phyloP scores from a whole-genome alignment of 148 eudicot genomes.

The Amaranthus cruentus region DNA sequence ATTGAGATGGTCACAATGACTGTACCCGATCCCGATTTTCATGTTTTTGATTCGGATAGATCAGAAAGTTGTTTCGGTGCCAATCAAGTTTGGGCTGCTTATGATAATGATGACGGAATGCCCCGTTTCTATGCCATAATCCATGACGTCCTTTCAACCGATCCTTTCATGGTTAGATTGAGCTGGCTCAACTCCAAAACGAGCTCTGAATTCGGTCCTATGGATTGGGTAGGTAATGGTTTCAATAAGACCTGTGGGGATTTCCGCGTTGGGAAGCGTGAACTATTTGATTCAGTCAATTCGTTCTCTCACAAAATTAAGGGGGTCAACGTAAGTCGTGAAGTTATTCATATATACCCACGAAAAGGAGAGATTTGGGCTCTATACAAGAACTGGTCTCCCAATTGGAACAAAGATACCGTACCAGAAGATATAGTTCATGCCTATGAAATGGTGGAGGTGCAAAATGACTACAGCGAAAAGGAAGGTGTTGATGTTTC shows the following conservation, averaged over 20 bases:
- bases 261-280: conserved; percentile 46
- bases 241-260: conserved; percentile 57
- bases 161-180: conserved; percentile 44
- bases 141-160: conserved; percentile 38
- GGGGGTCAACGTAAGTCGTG: conserved; percentile 54
- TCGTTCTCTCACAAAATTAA: conserved; percentile 56
- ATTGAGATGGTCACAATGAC: conserved; percentile 28
- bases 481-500: conserved; percentile 45
- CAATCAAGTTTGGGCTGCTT: conserved; percentile 62
- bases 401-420: conserved; percentile 45
- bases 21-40: conserved; percentile 73
- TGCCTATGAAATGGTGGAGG: conserved; percentile 63
- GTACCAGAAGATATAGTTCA: conserved; percentile 36
- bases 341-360: conserved; percentile 45
- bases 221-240: conserved; percentile 51
- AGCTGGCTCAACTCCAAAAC: conserved; percentile 61
- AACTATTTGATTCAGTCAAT: conserved; percentile 31
- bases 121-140: conserved; percentile 62
- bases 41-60: conserved; percentile 55
- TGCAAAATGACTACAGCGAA: conserved; percentile 46
- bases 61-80: conserved; percentile 44
- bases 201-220: conserved; percentile 37
- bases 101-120: conserved; percentile 70
- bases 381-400: conserved; percentile 53
- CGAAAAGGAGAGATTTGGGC: conserved; percentile 62